Evolutionary conservation across 805 yeast species (phyloP), one percentile per base, ranked within the genome.

Genomic region (Suhomyces pyralidae): DNA sequence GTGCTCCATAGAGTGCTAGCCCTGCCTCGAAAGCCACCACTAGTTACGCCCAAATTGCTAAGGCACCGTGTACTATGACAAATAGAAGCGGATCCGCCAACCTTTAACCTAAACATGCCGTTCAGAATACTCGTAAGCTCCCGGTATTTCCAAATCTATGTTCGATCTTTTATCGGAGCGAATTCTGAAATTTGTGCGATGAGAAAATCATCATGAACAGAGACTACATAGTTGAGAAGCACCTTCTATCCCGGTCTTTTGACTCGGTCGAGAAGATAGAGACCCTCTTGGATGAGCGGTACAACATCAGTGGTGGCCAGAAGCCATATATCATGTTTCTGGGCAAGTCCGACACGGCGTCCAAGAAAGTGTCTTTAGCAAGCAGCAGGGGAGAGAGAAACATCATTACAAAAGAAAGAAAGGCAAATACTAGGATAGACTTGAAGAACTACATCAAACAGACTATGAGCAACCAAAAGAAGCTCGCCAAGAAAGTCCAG

Each of bases 241-340:
- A 72, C 43, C 64, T 81, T 14, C 66, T 81, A 6, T 62, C 81
- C 3, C 61, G 84, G 54, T 72, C 81, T 36, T 77, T 70, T 51
- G 70, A 66, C 51, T 71, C 67, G 32, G 61, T 51, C 55, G 71
- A 59, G 59, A 69, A 68, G 48, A 72, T 80, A 8, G 60, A 69
- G 28, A 71, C 76, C 50, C 64, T 80, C 7, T 58, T 81, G 17
- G 77, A 73, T 48, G 60, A 73, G 2, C 61, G 86, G 49, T 81
- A 80, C 62, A 73, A 82, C 0, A 52, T 67, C 12, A 58, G 65
- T 1, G 84, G 83, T 7, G 70, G 68, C 28, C 82, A 79, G 56
- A 79, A 77, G 61, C 80, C 80, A 20, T 69, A 65, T 43, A 61
- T 81, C 34, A 54, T 77, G 24, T 57, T 57, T 28, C 48, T 46